Conservation (phyloP, 2,329 filamentous ascomycete species). For the Aureobasidium sp. region DNA sequence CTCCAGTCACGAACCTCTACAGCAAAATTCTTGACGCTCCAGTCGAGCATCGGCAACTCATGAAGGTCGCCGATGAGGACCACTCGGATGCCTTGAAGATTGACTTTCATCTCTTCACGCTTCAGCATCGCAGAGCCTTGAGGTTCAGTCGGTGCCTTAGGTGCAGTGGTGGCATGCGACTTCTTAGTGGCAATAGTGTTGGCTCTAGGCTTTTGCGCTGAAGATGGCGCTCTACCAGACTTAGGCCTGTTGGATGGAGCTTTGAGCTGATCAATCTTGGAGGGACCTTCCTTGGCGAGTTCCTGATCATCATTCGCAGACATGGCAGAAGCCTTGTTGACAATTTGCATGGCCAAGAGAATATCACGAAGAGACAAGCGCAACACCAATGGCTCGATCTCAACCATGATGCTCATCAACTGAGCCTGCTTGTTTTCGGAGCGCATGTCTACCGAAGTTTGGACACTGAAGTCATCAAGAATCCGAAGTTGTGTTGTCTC, state of each 20-base stretch:
- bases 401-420: slow-evolving; percentile 71
- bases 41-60: slow-evolving; percentile 88
- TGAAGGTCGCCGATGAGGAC: slow-evolving; percentile 94
- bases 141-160: slow-evolving; percentile 16
- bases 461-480: slow-evolving; percentile 90
- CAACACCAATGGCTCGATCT: slow-evolving; percentile 85
- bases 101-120: slow-evolving; percentile 76
- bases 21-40: slow-evolving; percentile 85
- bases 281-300: slow-evolving; percentile 47
- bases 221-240: slow-evolving; percentile 31
- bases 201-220: slow-evolving; percentile 35
- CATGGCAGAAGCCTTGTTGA: slow-evolving; percentile 83
- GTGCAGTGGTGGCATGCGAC: slow-evolving; percentile 5
- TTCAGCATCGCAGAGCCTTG: slow-evolving; percentile 49
- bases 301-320: slow-evolving; percentile 50
- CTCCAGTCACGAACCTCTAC: slow-evolving; percentile 88
- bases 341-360: slow-evolving; percentile 83
- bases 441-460: slow-evolving; percentile 75
- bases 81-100: slow-evolving; percentile 79
- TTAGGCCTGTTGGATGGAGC: slow-evolving; percentile 34
- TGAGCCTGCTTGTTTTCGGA: slow-evolving; percentile 53
- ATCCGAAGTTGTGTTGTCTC: slow-evolving; percentile 85
- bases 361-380: slow-evolving; percentile 91
- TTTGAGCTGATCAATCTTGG: slow-evolving; percentile 49
- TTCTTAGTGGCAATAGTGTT: slow-evolving; percentile 28